phyloP scores from a whole-genome alignment of 1,139 yeast genomes.

The Suhomyces anneliseae region DNA sequence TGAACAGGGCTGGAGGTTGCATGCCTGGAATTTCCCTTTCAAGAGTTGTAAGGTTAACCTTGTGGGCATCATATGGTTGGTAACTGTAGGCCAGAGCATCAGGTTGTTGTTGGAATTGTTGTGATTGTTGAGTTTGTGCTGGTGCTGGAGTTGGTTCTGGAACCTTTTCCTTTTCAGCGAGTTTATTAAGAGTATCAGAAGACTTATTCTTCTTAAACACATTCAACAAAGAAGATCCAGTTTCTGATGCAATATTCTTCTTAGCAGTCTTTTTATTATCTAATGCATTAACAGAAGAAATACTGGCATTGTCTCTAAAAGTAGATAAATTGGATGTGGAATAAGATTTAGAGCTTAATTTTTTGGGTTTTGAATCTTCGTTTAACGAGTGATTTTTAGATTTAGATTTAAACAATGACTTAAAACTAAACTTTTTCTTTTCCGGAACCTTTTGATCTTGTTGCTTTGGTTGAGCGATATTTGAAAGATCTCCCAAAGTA shows the following conservation, averaged over 20 bases:
- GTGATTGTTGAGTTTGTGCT: neutral
- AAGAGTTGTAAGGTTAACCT: slow-evolving; percentile 3
- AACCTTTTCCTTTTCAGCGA: neutral
- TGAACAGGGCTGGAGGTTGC: neutral
- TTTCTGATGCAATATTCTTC: slow-evolving; percentile 3
- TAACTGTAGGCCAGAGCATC: neutral
- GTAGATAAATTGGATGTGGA: slow-evolving; percentile 31
- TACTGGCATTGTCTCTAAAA: slow-evolving; percentile 3
- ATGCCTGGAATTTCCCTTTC: neutral
- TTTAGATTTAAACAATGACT: slow-evolving; percentile 38
- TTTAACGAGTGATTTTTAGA: slow-evolving; percentile 30
- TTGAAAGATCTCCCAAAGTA: slow-evolving; percentile 24
- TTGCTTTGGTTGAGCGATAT: slow-evolving; percentile 7
- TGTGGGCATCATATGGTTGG: neutral
- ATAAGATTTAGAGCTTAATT: slow-evolving; percentile 26
- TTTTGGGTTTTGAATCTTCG: slow-evolving; percentile 18
- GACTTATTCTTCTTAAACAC: slow-evolving; percentile 30
- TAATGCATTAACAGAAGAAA: slow-evolving; percentile 2
- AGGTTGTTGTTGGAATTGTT: neutral
- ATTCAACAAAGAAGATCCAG: slow-evolving; percentile 16
- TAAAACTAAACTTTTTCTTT: slow-evolving; percentile 43
- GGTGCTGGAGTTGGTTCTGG: neutral
- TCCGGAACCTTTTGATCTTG: slow-evolving; percentile 10
- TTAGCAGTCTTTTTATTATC: slow-evolving; percentile 3
- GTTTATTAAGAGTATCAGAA: slow-evolving; percentile 18